These are phyloP conservation scores for Chalciporus pseudorubinellus DNA, from an alignment of 768 basidiomycete species.

Conservation along the genomic window DNA sequence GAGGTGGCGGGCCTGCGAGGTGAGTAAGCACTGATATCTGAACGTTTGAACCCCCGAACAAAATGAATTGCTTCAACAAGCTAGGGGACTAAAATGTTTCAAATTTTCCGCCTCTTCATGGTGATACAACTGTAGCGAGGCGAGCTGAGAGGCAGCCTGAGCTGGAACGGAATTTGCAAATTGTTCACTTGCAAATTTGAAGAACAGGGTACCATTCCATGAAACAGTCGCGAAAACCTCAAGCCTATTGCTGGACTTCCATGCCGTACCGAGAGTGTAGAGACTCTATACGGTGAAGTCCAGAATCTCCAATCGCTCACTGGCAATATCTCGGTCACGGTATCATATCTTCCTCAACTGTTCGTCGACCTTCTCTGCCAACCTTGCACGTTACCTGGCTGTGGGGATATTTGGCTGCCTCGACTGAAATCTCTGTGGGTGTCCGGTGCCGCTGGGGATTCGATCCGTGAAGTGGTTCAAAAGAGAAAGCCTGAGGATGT, in stretches of 20 bases:
- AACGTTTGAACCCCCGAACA: too few species aligned
- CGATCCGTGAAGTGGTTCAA: slow-evolving; percentile 46
- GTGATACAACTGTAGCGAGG: too few species aligned
- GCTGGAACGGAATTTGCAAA: too few species aligned
- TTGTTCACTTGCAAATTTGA: too few species aligned
- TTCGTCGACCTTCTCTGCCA: slow-evolving; percentile 28
- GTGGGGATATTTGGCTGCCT: slow-evolving; percentile 41
- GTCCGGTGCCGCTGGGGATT: slow-evolving; percentile 39
- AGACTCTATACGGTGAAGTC: slow-evolving; percentile 47
- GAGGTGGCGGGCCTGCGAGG: too few species aligned
- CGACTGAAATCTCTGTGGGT: slow-evolving; percentile 48
- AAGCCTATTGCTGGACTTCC: slow-evolving; percentile 53
- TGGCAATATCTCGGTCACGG: too few species aligned
- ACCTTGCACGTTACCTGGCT: background rate
- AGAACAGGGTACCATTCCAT: too few species aligned
- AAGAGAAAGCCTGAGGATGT: slow-evolving; percentile 37
- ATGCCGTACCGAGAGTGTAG: slow-evolving; percentile 34
- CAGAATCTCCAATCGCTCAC: slow-evolving; percentile 43
- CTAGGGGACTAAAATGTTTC: too few species aligned
- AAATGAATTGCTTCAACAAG: too few species aligned
- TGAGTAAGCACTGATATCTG: too few species aligned
- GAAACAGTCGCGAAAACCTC: slow-evolving; percentile 48
- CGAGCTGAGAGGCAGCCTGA: too few species aligned
- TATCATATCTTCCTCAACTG: slow-evolving; percentile 25
- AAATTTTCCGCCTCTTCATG: too few species aligned